Conservation (phyloP, 352 stramenopile genomes). For the Globisporangium megalacanthum region DNA sequence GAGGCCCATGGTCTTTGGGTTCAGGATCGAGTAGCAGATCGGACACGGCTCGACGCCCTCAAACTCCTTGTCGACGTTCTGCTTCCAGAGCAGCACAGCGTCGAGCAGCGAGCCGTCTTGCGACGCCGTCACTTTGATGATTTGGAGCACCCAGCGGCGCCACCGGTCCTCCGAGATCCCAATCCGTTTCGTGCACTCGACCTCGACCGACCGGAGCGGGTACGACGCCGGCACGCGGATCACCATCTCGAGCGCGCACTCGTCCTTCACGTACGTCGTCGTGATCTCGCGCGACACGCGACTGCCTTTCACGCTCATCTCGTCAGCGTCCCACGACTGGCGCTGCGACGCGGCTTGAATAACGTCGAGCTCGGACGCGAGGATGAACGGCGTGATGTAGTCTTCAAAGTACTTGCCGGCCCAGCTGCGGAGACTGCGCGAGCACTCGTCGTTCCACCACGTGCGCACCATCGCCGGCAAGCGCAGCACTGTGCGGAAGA, state of each 20-base stretch:
- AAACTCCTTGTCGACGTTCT: constrained; percentile 91
- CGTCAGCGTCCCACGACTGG: constrained; percentile 60
- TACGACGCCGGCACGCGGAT: constrained; percentile 86
- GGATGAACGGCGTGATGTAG: constrained; percentile 75
- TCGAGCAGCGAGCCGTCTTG: constrained; percentile 88
- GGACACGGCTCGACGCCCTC: constrained; percentile 89
- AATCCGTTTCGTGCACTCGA: constrained; percentile 89
- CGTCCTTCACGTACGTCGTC: constrained; percentile 91
- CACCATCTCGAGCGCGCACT: constrained; percentile 89
- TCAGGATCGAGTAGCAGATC: constrained; percentile 92
- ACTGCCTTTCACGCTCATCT: constrained; percentile 86
- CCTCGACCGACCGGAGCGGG: constrained; percentile 87
- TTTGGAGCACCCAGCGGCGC: constrained; percentile 91
- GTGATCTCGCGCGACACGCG: constrained; percentile 86
- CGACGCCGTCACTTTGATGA: constrained; percentile 87
- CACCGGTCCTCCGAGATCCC: constrained; percentile 89
- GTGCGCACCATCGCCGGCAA: constrained; percentile 84
- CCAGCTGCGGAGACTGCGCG: constrained; percentile 72
- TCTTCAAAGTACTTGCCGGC: constrained; percentile 87
- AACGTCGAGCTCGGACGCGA: constrained; percentile 68
- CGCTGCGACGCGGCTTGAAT: constrained; percentile 59
- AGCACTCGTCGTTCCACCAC: constrained; percentile 90
- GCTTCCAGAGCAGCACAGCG: constrained; percentile 90
- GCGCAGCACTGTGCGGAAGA: constrained; percentile 78
- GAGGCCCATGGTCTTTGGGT: constrained; percentile 87